Percentiles rank a stretch among this genome's conserved stretches.
Evolutionary conservation across 2,329 filamentous ascomycete species (phyloP).

Genomic region (Rutstroemia sp.): DNA sequence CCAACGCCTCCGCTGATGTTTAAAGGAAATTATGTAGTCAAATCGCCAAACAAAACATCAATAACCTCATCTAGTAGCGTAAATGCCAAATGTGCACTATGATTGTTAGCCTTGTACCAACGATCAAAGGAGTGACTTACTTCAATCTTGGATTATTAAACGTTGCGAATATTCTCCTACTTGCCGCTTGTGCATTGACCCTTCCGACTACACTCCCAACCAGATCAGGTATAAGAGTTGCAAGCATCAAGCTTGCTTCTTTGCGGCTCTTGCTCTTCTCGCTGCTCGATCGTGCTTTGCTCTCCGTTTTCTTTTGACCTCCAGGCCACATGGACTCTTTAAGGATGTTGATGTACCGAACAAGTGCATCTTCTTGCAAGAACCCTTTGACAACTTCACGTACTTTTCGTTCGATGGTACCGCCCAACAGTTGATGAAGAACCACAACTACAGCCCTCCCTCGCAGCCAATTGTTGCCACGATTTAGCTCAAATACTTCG

Average conservation of each 20-base stretch:
- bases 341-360: conserved; percentile 68
- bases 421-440: conserved; percentile 87
- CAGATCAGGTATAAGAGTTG: conserved; percentile 82
- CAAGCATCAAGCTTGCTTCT: conserved; percentile 83
- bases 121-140: conserved; percentile 43
- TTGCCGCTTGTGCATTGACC: conserved; percentile 84
- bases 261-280: conserved; percentile 76
- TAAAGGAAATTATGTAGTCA: conserved; percentile 18
- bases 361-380: conserved; percentile 68
- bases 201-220: conserved; percentile 89
- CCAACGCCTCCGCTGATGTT: conserved; percentile 24
- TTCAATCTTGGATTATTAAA: conserved; percentile 89
- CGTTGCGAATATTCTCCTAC: conserved; percentile 79
- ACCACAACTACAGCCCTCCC: conserved; percentile 94
- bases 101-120: conserved; percentile 10
- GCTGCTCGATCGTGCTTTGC: conserved; percentile 51
- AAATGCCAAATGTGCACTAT: conserved; percentile 31
- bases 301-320: conserved; percentile 45
- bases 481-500: conserved; percentile 89
- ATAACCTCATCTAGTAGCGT: conserved; percentile 31
- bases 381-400: conserved; percentile 72
- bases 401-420: conserved; percentile 92
- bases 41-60: conserved; percentile 29
- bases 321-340: conserved; percentile 75
- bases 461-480: conserved; percentile 93